Conservation (phyloP, 768 basidiomycete genomes). For the Hemileccinum impolitum region DNA sequence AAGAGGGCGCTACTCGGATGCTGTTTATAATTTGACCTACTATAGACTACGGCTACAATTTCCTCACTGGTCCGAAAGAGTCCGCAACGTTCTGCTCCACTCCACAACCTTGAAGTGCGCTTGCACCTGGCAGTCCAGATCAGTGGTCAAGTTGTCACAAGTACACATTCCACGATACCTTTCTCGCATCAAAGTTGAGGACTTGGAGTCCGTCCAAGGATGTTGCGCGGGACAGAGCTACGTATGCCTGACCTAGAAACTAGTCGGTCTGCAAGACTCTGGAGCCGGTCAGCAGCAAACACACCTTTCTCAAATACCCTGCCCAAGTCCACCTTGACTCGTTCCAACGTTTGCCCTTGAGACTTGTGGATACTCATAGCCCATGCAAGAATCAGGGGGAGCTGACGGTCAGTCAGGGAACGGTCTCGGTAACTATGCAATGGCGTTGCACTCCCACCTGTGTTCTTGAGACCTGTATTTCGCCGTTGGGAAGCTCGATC, state of each 20-base stretch:
- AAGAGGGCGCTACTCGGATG: no score
- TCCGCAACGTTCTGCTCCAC: slow-evolving; percentile 71
- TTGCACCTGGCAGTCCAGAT: slow-evolving; percentile 46
- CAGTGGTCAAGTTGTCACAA: neutral
- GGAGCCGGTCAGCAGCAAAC: slow-evolving; percentile 7
- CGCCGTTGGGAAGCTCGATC: slow-evolving; percentile 82
- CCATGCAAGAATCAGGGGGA: slow-evolving; percentile 90
- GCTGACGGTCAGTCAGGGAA: slow-evolving; percentile 37
- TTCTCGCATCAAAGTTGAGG: slow-evolving; percentile 68
- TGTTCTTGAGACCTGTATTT: slow-evolving; percentile 70
- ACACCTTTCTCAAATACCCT: slow-evolving; percentile 90
- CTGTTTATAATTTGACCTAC: no score
- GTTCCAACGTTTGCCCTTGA: slow-evolving; percentile 93
- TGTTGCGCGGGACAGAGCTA: slow-evolving; percentile 87
- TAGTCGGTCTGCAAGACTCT: slow-evolving; percentile 1
- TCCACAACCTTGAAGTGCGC: slow-evolving; percentile 69
- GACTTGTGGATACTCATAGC: slow-evolving; percentile 99
- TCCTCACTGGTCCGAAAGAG: slow-evolving; percentile 30
- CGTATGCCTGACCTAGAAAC: slow-evolving; percentile 78
- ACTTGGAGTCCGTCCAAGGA: slow-evolving; percentile 83
- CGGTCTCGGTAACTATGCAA: neutral
- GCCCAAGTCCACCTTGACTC: slow-evolving; percentile 91
- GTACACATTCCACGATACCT: slow-evolving; percentile 42
- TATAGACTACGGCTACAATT: neutral
- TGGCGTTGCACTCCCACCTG: slow-evolving; percentile 53